Evolutionary conservation across 768 basidiomycete genomes (phyloP), one percentile per base, ranked within the genome.

Genomic region (Pulveroboletus ravenelii): DNA sequence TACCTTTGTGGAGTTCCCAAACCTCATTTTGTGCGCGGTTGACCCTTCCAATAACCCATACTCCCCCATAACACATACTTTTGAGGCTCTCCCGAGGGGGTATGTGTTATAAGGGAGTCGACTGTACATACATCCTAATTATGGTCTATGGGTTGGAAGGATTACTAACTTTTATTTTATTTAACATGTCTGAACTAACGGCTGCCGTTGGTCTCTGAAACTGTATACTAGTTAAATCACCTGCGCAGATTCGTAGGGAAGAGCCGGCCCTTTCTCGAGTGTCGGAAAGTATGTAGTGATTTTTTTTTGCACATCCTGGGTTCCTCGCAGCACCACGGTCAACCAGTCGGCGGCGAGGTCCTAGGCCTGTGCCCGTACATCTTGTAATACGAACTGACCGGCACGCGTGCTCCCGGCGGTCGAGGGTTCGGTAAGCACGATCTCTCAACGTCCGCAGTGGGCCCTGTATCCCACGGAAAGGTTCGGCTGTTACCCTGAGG

Each of bases 391-490:
- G 5, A 36, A 37, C 32, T 35, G 50, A 9, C 45, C 25, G 31
- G 39, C n/a, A 6, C 31, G 12, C 27, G 38, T 41, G 35, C 37
- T 29, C 18, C 14, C 30, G 30, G 31, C 25, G 9, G 42, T 30
- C 37, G 27, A 56, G 29, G 35, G 23, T 27, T 27, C 39, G 48
- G 52, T 27, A 48, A 39, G 29, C 47, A 55, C 17, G 32, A 42
- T 38, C 35, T 41, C 45, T 31, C 36, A 38, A 56, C 45, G n/a
- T 38, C 57, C 53, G 32, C 40, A 36, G 10, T 31, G 38, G 27
- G 31, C 31, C 37, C 25, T 47, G 42, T 23, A 41, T 27, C 42
- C 48, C 56, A 53, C 29, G 41, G 27, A 37, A 25, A 18, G 48
- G 43, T 34, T 47, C 53, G 34, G 35, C 13, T 27, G 35, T 31